phyloP scores from a whole-genome alignment of 2,329 filamentous ascomycete species.

The Emergomyces africanus region DNA sequence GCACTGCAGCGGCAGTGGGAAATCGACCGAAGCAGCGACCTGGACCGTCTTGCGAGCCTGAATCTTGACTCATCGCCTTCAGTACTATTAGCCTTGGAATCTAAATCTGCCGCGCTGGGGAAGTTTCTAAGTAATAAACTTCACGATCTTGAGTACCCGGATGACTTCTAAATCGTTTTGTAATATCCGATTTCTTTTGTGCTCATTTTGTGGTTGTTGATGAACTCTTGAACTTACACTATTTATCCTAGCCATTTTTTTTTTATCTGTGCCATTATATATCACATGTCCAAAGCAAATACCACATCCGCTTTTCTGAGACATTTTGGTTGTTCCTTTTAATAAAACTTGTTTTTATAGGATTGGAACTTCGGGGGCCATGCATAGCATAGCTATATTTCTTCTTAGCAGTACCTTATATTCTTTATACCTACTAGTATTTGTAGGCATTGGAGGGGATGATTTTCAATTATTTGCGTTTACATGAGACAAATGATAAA shows the following conservation, averaged over 20 bases:
- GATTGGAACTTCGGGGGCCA: not conserved
- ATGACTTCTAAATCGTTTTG: constrained; percentile 24
- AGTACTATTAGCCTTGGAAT: constrained; percentile 29
- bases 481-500: not conserved
- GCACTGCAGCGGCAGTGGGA: constrained; percentile 25
- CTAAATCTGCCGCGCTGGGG: constrained; percentile 30
- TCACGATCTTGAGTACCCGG: constrained; percentile 28
- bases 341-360: not conserved
- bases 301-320: not conserved
- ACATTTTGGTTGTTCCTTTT: not conserved
- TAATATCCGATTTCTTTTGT: constrained; percentile 1
- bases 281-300: not conserved
- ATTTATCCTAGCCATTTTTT: not conserved
- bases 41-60: constrained; percentile 26
- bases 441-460: not conserved
- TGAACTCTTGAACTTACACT: not conserved
- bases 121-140: constrained; percentile 29
- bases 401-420: not conserved
- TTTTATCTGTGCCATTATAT: not conserved
- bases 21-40: constrained; percentile 28
- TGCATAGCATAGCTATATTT: not conserved
- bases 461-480: not conserved
- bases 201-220: not conserved
- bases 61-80: constrained; percentile 27
- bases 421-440: not conserved